Evolutionary conservation across 345 rosid species (phyloP).

Genomic region (Viola odorata): DNA sequence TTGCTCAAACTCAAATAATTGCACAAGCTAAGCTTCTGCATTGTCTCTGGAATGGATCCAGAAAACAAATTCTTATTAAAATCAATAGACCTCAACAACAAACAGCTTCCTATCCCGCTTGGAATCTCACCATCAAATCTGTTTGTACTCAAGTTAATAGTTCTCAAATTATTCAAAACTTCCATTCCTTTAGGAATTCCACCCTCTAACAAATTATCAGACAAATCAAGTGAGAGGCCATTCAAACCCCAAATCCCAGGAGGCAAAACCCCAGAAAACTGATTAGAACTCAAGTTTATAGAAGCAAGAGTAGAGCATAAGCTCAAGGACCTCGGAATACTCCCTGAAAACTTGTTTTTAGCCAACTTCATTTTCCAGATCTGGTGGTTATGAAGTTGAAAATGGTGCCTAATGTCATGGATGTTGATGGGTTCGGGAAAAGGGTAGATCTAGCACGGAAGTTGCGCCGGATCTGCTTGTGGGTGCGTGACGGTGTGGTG

Average conservation of each 20-base stretch:
- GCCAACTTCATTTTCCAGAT: too few relatives aligned
- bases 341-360: slow-evolving; percentile 57
- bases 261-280: slow-evolving; percentile 65
- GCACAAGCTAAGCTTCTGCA: slow-evolving; percentile 72
- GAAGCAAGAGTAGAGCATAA: slow-evolving; percentile 65
- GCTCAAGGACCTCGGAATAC: slow-evolving; percentile 66
- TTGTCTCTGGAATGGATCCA: slow-evolving; percentile 53
- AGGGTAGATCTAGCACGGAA: too few relatives aligned
- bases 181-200: slow-evolving; percentile 55
- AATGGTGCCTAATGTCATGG: too few relatives aligned
- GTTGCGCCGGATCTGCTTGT: too few relatives aligned
- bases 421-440: too few relatives aligned
- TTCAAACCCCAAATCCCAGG: slow-evolving; percentile 64
- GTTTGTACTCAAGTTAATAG: slow-evolving; percentile 54
- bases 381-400: too few relatives aligned
- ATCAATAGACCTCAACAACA: slow-evolving; percentile 58
- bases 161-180: slow-evolving; percentile 57
- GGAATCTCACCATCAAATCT: slow-evolving; percentile 53
- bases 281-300: slow-evolving; percentile 60
- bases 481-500: too few relatives aligned
- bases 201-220: slow-evolving; percentile 62
- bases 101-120: slow-evolving; percentile 68
- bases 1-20: slow-evolving; percentile 47
- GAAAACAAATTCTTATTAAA: slow-evolving; percentile 66
- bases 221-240: slow-evolving; percentile 67